Evolutionary conservation across 495 filamentous ascomycete genomes (phyloP).

Genomic region (Hyaloscypha bicolor): DNA sequence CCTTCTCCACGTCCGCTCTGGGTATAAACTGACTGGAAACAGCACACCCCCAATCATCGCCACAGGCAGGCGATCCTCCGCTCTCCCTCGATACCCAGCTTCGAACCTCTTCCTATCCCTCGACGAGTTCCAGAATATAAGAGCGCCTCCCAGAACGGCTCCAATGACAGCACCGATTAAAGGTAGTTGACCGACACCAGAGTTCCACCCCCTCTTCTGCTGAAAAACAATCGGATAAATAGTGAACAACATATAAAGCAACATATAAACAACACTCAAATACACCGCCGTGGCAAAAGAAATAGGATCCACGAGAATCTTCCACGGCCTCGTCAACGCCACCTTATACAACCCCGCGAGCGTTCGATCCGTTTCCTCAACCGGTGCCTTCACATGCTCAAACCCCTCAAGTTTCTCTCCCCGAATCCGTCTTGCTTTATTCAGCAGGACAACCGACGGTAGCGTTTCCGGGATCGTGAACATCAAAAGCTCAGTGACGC

Average conservation of each 20-base stretch:
- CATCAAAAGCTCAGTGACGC: conserved; percentile 61
- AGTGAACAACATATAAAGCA: conserved; percentile 63
- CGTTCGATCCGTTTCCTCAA: conserved; percentile 43
- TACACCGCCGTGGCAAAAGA: conserved; percentile 52
- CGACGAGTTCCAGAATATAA: conserved; percentile 46
- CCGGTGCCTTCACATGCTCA: conserved; percentile 48
- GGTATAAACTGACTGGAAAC: conserved; percentile 41
- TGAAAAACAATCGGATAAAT: conserved; percentile 59
- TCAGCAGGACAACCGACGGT: conserved; percentile 66
- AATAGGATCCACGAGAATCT: conserved; percentile 42
- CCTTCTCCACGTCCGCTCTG: background rate
- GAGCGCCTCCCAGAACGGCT: conserved; percentile 41
- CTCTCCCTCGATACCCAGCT: conserved; percentile 38
- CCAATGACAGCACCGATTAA: conserved; percentile 53
- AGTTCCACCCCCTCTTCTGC: conserved; percentile 54
- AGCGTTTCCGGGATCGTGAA: conserved; percentile 84
- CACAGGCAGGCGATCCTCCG: conserved; percentile 52
- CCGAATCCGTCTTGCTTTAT: conserved; percentile 66
- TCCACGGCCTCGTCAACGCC: conserved; percentile 49
- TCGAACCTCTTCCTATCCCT: conserved; percentile 38
- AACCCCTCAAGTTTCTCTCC: conserved; percentile 67
- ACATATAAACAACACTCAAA: conserved; percentile 52
- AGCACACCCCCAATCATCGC: conserved; percentile 60
- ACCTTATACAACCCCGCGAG: conserved; percentile 50
- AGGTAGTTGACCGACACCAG: conserved; percentile 53